A percentile compares a stretch with the other conserved stretches of the same genome.
phyloP scores from a whole-genome alignment of 2,329 filamentous ascomycete genomes.

The Aspergillus alliaceus region DNA sequence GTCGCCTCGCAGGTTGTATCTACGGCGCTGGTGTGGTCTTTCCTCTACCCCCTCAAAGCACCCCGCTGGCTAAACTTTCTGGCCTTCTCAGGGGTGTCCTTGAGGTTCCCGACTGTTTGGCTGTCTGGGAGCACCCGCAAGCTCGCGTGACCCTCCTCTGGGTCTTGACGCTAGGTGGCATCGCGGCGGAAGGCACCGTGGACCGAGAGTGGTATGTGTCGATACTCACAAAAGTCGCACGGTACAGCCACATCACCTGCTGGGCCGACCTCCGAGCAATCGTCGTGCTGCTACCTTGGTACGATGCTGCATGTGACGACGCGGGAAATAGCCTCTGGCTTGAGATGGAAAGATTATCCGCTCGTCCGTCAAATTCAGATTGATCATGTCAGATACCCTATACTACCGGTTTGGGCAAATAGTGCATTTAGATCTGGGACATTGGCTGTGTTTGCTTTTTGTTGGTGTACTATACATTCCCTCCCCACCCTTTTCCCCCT shows the following conservation, averaged over 20 bases:
- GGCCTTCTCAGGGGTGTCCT: slow-evolving; percentile 27
- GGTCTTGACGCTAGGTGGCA: slow-evolving; percentile 39
- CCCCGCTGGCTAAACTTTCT: slow-evolving; percentile 33
- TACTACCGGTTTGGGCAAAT: not conserved
- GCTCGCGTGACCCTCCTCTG: slow-evolving; percentile 33
- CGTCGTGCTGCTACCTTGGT: slow-evolving; percentile 35
- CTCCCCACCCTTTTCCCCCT: not conserved
- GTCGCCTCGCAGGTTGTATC: slow-evolving; percentile 36
- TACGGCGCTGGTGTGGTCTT: slow-evolving; percentile 42
- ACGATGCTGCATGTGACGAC: slow-evolving; percentile 34
- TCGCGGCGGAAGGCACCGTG: slow-evolving; percentile 33
- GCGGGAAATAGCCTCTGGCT: slow-evolving; percentile 30
- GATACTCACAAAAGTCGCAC: slow-evolving; percentile 22
- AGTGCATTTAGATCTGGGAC: not conserved
- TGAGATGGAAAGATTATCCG: slow-evolving; percentile 17
- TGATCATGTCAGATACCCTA: not conserved
- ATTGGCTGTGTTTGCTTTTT: not conserved
- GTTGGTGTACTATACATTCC: not conserved
- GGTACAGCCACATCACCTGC: slow-evolving; percentile 17
- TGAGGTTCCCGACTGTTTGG: slow-evolving; percentile 16
- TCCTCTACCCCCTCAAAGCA: slow-evolving; percentile 39
- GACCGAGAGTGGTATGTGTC: slow-evolving; percentile 36
- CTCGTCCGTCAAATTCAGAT: not conserved
- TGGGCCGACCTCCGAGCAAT: slow-evolving; percentile 28
- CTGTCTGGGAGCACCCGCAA: slow-evolving; percentile 27